Percentiles rank a stretch among this genome's conserved stretches.
phyloP scores from a whole-genome alignment of 208 protist species.

The Entamoeba dispar region DNA sequence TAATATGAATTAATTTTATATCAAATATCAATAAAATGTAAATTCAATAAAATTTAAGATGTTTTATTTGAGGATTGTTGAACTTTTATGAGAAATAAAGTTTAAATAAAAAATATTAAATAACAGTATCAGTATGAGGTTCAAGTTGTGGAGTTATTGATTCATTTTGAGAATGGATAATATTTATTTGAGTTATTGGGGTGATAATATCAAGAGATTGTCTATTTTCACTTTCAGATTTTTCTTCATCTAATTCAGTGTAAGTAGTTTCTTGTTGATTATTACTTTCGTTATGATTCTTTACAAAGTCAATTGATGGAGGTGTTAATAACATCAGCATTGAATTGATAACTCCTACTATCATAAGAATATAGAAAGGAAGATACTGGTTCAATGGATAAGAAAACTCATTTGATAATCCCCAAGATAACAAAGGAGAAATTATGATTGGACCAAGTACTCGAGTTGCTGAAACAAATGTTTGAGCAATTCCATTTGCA shows the following conservation, averaged over 20 bases:
- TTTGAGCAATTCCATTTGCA: neutral
- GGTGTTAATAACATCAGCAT: neutral
- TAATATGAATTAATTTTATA: no score
- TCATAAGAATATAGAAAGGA: neutral
- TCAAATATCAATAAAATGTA: no score
- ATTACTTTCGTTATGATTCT: neutral
- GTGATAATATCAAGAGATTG: no score
- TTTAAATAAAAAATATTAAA: no score
- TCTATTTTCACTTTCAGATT: neutral
- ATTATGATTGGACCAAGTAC: neutral
- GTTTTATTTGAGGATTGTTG: no score
- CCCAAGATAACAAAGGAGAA: neutral
- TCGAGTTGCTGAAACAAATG: neutral
- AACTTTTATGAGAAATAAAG: no score
- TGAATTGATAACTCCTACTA: neutral
- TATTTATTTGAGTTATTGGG: no score
- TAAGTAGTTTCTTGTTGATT: neutral
- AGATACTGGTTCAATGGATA: neutral
- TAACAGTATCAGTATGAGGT: no score
- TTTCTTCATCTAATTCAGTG: neutral
- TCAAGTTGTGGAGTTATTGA: no score
- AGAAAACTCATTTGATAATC: neutral
- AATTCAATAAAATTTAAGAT: no score
- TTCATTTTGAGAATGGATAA: no score
- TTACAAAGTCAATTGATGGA: neutral